phyloP scores from a whole-genome alignment of 2,329 filamentous ascomycete species.

The Lizonia empirigonia region DNA sequence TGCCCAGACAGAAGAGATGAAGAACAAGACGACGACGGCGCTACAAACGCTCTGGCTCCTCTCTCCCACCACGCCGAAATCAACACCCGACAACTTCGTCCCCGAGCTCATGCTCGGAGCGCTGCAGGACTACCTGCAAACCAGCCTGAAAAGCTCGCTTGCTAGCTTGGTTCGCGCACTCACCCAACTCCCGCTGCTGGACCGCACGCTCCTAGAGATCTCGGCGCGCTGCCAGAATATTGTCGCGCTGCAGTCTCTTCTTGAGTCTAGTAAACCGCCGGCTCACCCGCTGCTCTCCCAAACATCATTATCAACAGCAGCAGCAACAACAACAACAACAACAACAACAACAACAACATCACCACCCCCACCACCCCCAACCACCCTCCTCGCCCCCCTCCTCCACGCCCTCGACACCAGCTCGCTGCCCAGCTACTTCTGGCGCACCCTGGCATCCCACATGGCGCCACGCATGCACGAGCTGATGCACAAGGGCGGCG shows the following conservation, averaged over 20 bases:
- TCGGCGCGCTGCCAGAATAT: slow-evolving; percentile 87
- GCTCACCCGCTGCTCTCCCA: slow-evolving; percentile 66
- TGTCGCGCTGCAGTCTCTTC: slow-evolving; percentile 80
- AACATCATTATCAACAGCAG: too few species aligned
- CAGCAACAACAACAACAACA: too few species aligned
- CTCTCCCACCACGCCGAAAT: slow-evolving; percentile 66
- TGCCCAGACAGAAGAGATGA: slow-evolving; percentile 73
- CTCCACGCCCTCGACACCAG: slow-evolving; percentile 83
- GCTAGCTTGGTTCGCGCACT: slow-evolving; percentile 76
- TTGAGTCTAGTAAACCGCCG: slow-evolving; percentile 71
- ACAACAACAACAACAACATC: too few species aligned
- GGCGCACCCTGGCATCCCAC: slow-evolving; percentile 82
- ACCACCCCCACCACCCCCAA: neutral
- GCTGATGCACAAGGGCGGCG: slow-evolving; percentile 80
- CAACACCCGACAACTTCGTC: slow-evolving; percentile 57
- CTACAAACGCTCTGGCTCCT: slow-evolving; percentile 79
- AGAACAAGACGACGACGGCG: slow-evolving; percentile 73
- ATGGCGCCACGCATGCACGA: slow-evolving; percentile 81
- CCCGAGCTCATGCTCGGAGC: slow-evolving; percentile 76
- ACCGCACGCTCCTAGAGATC: slow-evolving; percentile 80
- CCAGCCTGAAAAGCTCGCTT: slow-evolving; percentile 77
- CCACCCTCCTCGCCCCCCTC: slow-evolving; percentile 72
- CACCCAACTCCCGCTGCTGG: slow-evolving; percentile 78
- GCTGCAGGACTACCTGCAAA: slow-evolving; percentile 81
- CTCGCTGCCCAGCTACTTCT: slow-evolving; percentile 89